Conservation (phyloP, 768 basidiomycete genomes). For the Tylopilus felleus region DNA sequence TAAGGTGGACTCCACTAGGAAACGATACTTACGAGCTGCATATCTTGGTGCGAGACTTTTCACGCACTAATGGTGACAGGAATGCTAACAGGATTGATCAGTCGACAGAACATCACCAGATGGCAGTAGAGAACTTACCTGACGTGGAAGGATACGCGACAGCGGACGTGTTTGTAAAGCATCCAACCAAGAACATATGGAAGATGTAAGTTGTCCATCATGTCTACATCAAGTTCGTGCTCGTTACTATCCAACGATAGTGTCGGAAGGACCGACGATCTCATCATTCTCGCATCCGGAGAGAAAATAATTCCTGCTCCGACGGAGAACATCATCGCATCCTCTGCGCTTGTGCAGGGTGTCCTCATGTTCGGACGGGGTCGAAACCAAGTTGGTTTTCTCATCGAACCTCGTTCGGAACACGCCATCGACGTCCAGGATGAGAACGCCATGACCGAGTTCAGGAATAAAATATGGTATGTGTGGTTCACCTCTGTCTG, state of each 20-base stretch:
- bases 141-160: conserved; percentile 42
- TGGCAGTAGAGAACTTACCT: conserved; percentile 33
- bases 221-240: background rate
- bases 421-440: conserved; percentile 20
- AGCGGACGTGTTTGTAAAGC: conserved; percentile 41
- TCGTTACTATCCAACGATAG: conserved; percentile 1
- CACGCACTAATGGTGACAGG: background rate
- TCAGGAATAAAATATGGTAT: conserved; percentile 34
- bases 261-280: conserved; percentile 36
- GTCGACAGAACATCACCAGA: background rate
- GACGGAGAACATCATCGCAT: conserved; percentile 27
- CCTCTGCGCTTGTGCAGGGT: conserved; percentile 19
- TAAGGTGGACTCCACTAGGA: conserved; percentile 32
- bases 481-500: background rate
- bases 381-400: conserved; percentile 31
- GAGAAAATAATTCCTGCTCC: conserved; percentile 25
- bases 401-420: conserved; percentile 26
- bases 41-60: conserved; percentile 29
- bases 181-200: conserved; percentile 42
- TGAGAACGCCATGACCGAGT: conserved; percentile 21
- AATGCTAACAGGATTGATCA: background rate
- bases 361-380: conserved; percentile 35
- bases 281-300: conserved; percentile 26
- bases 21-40: conserved; percentile 37
- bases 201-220: conserved; percentile 24